Conservation (phyloP, 1,284 basidiomycete species). For the Puccinia brachypodii region DNA sequence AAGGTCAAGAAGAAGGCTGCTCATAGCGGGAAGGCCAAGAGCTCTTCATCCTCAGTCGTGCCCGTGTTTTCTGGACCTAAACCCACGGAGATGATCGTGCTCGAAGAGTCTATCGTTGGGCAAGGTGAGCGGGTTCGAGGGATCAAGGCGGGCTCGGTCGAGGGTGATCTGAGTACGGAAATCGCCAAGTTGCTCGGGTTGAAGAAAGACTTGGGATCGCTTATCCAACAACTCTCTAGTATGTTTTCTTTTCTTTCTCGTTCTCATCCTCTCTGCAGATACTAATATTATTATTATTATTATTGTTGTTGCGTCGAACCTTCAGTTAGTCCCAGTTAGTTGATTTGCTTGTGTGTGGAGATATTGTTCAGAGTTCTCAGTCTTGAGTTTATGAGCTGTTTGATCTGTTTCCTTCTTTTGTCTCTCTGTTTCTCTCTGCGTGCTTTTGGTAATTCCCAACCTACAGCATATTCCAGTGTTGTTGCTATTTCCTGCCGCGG, state of each 20-base stretch:
- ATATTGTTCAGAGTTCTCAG: no score
- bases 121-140: constrained; percentile 72
- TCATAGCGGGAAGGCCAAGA: not conserved
- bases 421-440: no score
- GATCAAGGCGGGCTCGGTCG: constrained; percentile 68
- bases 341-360: no score
- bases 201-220: constrained; percentile 67
- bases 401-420: no score
- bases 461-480: no score
- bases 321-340: no score
- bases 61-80: constrained; percentile 61
- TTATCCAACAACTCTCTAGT: constrained; percentile 50
- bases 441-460: no score
- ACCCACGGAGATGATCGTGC: constrained; percentile 65
- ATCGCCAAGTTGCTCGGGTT: constrained; percentile 63
- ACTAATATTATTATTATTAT: not conserved
- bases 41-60: not conserved
- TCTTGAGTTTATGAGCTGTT: no score
- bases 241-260: not conserved
- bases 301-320: no score
- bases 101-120: constrained; percentile 70
- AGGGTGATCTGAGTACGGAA: constrained; percentile 60
- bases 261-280: not conserved
- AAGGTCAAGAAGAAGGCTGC: constrained; percentile 39
- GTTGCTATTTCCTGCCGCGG: no score